phyloP scores from a whole-genome alignment of 495 filamentous ascomycete species.

The Penicillium cinerascens region DNA sequence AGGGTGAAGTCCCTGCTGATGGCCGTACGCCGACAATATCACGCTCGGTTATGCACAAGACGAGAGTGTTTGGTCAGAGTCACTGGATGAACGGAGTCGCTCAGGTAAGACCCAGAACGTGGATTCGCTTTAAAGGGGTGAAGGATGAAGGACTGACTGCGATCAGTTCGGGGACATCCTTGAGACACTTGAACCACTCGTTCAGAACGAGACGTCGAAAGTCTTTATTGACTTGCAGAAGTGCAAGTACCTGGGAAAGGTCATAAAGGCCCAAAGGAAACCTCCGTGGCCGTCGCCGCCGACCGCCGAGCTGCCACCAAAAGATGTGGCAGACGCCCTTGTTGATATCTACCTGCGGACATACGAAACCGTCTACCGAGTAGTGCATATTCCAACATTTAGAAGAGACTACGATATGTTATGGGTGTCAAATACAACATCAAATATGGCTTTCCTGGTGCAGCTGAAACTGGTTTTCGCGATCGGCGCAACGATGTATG shows the following conservation, averaged over 20 bases:
- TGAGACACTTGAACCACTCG: conserved; percentile 34
- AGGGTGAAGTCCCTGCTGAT: conserved; percentile 17
- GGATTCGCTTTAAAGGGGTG: background rate
- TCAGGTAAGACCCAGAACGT: conserved; percentile 31
- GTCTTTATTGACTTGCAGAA: conserved; percentile 28
- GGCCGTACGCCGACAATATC: conserved; percentile 25
- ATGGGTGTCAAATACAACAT: conserved; percentile 21
- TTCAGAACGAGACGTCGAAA: conserved; percentile 37
- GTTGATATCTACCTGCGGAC: conserved; percentile 39
- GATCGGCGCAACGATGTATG: conserved; percentile 44
- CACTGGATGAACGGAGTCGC: conserved; percentile 49
- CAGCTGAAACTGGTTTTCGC: conserved; percentile 51
- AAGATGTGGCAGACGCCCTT: conserved; percentile 39
- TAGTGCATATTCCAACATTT: conserved; percentile 60
- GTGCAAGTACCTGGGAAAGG: conserved; percentile 45
- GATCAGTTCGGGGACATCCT: conserved; percentile 41
- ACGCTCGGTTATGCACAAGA: conserved; percentile 49
- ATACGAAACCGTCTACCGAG: conserved; percentile 47
- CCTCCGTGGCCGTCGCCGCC: conserved; percentile 40
- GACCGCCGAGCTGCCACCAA: conserved; percentile 38
- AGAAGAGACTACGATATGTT: conserved; percentile 32
- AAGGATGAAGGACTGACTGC: conserved; percentile 8
- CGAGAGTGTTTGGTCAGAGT: conserved; percentile 52
- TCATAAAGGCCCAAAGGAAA: conserved; percentile 41
- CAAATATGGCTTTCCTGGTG: conserved; percentile 29